These are phyloP conservation scores for Capsicum pubescens DNA, from an alignment of 257 asterid genomes.

Conservation along the genomic window DNA sequence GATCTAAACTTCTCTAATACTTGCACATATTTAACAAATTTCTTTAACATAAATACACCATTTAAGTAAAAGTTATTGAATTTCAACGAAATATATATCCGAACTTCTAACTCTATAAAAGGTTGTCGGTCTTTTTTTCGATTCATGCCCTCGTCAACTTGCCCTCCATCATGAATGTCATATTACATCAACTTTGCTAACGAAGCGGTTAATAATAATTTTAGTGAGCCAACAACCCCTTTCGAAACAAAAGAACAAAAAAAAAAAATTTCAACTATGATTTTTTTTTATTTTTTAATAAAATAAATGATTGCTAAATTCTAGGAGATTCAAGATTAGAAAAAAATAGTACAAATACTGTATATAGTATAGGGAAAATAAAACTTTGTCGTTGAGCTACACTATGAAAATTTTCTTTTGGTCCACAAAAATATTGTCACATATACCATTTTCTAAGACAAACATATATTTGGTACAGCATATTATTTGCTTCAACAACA, in stretches of 20 bases:
- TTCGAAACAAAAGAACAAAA: not conserved
- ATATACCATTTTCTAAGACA: not conserved
- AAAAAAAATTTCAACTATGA: not conserved
- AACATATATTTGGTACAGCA: not conserved
- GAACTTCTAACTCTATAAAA: too few species aligned
- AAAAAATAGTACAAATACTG: not conserved
- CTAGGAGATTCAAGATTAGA: not conserved
- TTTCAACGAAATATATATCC: too few species aligned
- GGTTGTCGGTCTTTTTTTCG: too few species aligned
- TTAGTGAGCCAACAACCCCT: not conserved
- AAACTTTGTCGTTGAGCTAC: slow-evolving; percentile 5
- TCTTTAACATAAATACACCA: too few species aligned
- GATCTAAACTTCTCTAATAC: too few species aligned
- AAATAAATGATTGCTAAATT: not conserved
- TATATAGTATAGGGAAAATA: not conserved
- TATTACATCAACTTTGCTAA: not conserved
- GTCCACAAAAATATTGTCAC: not conserved
- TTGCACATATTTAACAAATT: too few species aligned
- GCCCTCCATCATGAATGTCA: too few species aligned
- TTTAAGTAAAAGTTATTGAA: too few species aligned
- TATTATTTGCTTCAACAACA: not conserved
- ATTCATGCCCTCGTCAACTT: too few species aligned
- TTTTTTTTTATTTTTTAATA: too few species aligned
- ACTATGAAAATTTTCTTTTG: not conserved
- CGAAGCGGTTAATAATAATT: not conserved